A percentile compares a stretch with the other conserved stretches of the same genome.
These are phyloP conservation scores for Lasiosphaeria hispida DNA, from an alignment of 495 filamentous ascomycete genomes.

Conservation along the genomic window DNA sequence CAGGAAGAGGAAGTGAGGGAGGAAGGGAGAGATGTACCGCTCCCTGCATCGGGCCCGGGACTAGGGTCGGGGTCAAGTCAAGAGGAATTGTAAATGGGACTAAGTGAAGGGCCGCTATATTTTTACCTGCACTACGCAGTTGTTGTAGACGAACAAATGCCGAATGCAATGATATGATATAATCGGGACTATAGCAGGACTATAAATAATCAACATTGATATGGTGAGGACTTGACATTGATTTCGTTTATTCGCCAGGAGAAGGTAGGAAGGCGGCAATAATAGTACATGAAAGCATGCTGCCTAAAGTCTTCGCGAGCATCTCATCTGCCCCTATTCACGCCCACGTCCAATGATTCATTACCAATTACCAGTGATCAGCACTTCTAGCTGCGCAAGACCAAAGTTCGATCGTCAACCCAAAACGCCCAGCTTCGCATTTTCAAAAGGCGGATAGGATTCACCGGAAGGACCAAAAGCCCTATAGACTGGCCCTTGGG, in stretches of 20 bases:
- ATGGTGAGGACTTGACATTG: not conserved
- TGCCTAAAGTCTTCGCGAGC: not conserved
- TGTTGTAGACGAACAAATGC: too few species aligned
- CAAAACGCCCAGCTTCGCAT: not conserved
- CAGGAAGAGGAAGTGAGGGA: not conserved
- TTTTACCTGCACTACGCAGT: too few species aligned
- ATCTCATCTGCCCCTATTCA: not conserved
- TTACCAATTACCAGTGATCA: not conserved
- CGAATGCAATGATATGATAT: too few species aligned
- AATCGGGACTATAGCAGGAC: too few species aligned
- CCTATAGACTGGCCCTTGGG: not conserved
- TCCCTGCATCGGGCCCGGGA: too few species aligned
- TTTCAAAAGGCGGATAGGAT: not conserved
- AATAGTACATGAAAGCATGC: conserved; percentile 8
- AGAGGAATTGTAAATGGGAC: too few species aligned
- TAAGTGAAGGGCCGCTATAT: too few species aligned
- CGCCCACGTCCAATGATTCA: not conserved
- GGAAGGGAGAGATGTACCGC: too few species aligned
- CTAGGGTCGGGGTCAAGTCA: too few species aligned
- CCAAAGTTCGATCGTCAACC: not conserved
- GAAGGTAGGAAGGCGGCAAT: not conserved
- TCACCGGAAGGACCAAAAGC: not conserved
- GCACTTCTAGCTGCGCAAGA: not conserved
- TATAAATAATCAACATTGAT: too few species aligned
- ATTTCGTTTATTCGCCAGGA: not conserved